Conservation (phyloP, 495 filamentous ascomycete species). For the Tetracladium marchalianum region DNA sequence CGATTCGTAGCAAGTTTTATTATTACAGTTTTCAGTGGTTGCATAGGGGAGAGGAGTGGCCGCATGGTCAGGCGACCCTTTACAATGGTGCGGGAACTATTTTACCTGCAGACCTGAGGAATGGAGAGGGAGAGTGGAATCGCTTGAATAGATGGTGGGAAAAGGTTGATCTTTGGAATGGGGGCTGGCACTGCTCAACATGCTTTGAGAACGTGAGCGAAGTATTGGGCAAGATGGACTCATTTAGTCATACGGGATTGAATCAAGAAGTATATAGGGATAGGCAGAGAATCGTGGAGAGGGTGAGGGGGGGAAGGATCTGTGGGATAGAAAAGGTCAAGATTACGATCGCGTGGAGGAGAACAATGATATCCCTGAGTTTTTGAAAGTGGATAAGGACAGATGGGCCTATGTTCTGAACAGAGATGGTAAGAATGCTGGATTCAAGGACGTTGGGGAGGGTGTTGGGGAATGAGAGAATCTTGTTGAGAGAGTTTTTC, state of each 20-base stretch:
- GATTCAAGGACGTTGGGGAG: constrained; percentile 22
- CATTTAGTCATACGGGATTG: constrained; percentile 29
- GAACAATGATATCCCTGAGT: constrained; percentile 27
- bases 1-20: constrained; percentile 30
- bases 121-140: constrained; percentile 18
- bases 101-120: constrained; percentile 30
- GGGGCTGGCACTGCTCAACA: constrained; percentile 36
- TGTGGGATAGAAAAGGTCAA: constrained; percentile 27
- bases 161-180: constrained; percentile 23
- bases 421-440: constrained; percentile 24
- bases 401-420: constrained; percentile 27
- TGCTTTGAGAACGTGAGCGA: constrained; percentile 32
- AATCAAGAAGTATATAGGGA: constrained; percentile 28
- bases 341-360: constrained; percentile 23
- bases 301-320: constrained; percentile 31
- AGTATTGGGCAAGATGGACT: constrained; percentile 30
- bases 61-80: constrained; percentile 34
- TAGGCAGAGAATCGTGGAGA: constrained; percentile 24
- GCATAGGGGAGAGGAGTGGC: constrained; percentile 29
- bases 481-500: too few species aligned
- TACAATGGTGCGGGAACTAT: constrained; percentile 29
- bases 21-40: constrained; percentile 39
- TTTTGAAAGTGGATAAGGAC: constrained; percentile 20
- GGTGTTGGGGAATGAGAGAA: constrained; percentile 1
- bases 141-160: constrained; percentile 14